These are phyloP conservation scores for Sporothrix mexicana DNA, from an alignment of 2,329 filamentous ascomycete genomes.

Conservation along the genomic window DNA sequence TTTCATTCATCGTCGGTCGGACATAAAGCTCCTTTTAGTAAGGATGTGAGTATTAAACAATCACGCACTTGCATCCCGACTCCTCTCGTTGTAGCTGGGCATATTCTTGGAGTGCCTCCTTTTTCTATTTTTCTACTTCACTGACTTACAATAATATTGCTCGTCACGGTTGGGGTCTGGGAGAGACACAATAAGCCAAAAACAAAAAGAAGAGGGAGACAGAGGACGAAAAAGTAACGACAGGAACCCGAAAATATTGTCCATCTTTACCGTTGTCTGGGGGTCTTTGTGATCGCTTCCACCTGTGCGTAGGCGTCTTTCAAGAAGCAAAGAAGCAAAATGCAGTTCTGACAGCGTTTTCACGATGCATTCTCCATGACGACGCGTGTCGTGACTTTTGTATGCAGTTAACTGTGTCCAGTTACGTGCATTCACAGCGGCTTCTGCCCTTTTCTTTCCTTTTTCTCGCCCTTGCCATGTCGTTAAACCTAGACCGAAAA, in stretches of 20 bases:
- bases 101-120: background rate
- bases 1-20: background rate
- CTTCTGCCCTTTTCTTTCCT: background rate
- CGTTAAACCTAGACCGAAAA: background rate
- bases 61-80: slow-evolving; percentile 6
- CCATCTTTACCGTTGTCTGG: background rate
- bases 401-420: background rate
- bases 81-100: background rate
- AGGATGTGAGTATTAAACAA: background rate
- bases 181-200: background rate
- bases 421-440: background rate
- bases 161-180: background rate
- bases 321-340: background rate
- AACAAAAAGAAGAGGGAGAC: background rate
- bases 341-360: background rate
- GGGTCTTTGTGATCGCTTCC: too few relatives aligned
- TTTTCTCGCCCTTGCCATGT: background rate
- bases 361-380: background rate
- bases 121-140: slow-evolving; percentile 1
- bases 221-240: background rate
- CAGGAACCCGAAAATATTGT: background rate
- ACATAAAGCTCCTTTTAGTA: background rate
- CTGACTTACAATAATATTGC: background rate
- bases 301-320: too few relatives aligned
- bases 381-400: background rate